These are phyloP conservation scores for Sequoia sempervirens DNA, from an alignment of 75 land plant genomes.

Conservation along the genomic window DNA sequence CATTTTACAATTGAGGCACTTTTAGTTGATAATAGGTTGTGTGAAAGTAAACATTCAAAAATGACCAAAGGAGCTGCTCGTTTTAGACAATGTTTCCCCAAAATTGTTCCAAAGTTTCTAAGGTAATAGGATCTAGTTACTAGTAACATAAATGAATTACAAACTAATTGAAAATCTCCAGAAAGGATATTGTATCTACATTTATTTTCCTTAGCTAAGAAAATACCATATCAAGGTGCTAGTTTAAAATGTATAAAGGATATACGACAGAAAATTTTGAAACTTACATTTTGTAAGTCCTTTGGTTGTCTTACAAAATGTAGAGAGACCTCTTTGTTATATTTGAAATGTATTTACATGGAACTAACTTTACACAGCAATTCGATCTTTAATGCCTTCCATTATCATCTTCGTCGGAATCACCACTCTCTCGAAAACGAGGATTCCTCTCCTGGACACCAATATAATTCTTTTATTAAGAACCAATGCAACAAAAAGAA, in stretches of 20 bases:
- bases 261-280: background rate
- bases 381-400: constrained; percentile 17
- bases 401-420: constrained; percentile 82
- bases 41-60: background rate
- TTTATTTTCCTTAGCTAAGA: background rate
- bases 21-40: too few relatives aligned
- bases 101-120: background rate
- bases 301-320: background rate
- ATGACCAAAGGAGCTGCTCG: too few relatives aligned
- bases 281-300: background rate
- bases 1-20: too few relatives aligned
- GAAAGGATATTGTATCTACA: background rate
- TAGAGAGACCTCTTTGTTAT: background rate
- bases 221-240: background rate
- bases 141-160: background rate
- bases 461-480: background rate
- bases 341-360: background rate
- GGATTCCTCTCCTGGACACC: constrained; percentile 87
- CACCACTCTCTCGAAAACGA: constrained; percentile 90
- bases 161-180: background rate
- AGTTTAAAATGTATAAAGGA: background rate
- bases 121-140: background rate
- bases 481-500: background rate
- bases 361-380: background rate
- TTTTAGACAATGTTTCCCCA: too few relatives aligned